Evolutionary conservation across 2,329 filamentous ascomycete species (phyloP).

Genomic region (Chaetomiaceae sp.): DNA sequence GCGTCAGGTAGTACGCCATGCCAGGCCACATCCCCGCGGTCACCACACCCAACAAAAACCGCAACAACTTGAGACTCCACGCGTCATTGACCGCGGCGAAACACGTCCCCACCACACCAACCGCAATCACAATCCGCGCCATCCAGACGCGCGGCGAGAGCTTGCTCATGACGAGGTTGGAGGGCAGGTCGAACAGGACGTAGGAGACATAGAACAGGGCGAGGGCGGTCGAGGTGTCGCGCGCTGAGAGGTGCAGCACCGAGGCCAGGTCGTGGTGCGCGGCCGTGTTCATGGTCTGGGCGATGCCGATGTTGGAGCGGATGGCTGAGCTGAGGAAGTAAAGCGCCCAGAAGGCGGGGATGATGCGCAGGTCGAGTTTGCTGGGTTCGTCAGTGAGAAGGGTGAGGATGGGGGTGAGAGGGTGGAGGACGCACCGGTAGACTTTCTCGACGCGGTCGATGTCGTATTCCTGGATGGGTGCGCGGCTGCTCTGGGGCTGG

Average conservation of each 20-base stretch:
- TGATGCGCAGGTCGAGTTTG: conserved; percentile 56
- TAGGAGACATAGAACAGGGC: conserved; percentile 91
- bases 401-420: neutral
- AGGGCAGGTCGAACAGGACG: conserved; percentile 83
- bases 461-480: conserved; percentile 38
- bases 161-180: conserved; percentile 82
- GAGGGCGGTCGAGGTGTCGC: conserved; percentile 77
- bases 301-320: conserved; percentile 83
- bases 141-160: conserved; percentile 87
- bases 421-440: conserved; percentile 38
- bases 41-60: conserved; percentile 78
- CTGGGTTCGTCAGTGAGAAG: conserved; percentile 25
- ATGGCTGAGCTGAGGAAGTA: conserved; percentile 93
- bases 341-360: conserved; percentile 77
- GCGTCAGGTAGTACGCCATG: conserved; percentile 87
- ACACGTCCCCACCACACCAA: conserved; percentile 77
- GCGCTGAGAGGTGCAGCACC: conserved; percentile 63
- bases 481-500: conserved; percentile 23
- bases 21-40: conserved; percentile 94
- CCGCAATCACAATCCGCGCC: conserved; percentile 83
- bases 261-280: conserved; percentile 70
- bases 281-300: conserved; percentile 84
- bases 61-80: conserved; percentile 85
- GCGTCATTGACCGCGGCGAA: conserved; percentile 76
- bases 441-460: conserved; percentile 50